These are phyloP conservation scores for Steccherinum ochraceum DNA, from an alignment of 768 basidiomycete genomes.

Conservation along the genomic window DNA sequence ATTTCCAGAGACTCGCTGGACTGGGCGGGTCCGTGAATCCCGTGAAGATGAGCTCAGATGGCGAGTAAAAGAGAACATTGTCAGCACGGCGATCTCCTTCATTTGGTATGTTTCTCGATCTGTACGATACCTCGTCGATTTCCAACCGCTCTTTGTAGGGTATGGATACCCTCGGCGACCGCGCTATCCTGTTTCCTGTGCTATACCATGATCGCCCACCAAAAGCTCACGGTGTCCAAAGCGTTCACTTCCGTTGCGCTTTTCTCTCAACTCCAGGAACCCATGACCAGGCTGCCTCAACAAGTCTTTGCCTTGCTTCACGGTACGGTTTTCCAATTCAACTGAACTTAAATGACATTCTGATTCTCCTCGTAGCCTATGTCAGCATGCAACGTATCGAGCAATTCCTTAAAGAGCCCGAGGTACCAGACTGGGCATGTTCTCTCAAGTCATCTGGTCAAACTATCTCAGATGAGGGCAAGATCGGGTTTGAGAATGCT, in stretches of 20 bases:
- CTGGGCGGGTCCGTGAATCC: constrained; percentile 26
- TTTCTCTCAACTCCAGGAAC: constrained; percentile 64
- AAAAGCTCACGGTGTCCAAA: constrained; percentile 67
- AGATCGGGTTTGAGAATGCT: constrained; percentile 49
- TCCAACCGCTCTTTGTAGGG: constrained; percentile 38
- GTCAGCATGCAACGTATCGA: constrained; percentile 83
- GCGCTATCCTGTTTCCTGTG: constrained; percentile 57
- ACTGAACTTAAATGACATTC: constrained; percentile 8
- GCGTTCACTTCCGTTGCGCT: constrained; percentile 78
- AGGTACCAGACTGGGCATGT: constrained; percentile 76
- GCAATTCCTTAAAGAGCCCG: constrained; percentile 61
- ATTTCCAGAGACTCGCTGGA: constrained; percentile 20
- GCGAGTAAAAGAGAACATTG: constrained; percentile 58
- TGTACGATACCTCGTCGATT: neutral
- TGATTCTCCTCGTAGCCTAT: constrained; percentile 36
- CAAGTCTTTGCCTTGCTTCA: constrained; percentile 61
- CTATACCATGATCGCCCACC: constrained; percentile 59
- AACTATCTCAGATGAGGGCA: constrained; percentile 11
- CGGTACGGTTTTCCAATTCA: constrained; percentile 29
- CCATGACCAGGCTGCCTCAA: constrained; percentile 57
- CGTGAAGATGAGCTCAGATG: constrained; percentile 61
- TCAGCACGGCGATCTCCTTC: constrained; percentile 57
- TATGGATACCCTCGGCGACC: constrained; percentile 68
- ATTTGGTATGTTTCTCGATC: constrained; percentile 43
- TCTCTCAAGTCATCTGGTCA: constrained; percentile 38